Percentiles rank a stretch among this genome's conserved stretches.
Evolutionary conservation across 23 red algal genomes (phyloP).

Genomic region (Rhodosorus marinus): DNA sequence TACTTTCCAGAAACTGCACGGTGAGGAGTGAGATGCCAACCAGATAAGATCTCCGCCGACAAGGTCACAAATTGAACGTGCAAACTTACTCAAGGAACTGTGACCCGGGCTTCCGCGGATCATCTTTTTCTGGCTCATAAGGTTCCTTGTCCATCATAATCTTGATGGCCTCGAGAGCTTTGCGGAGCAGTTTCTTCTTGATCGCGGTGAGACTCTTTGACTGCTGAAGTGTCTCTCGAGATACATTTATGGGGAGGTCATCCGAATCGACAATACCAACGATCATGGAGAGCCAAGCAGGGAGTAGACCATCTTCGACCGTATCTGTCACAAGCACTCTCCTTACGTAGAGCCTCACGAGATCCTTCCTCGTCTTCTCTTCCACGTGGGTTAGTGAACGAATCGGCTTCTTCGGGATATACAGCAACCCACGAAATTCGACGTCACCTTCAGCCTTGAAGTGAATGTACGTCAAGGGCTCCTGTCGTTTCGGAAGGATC

Average conservation of each 20-base stretch:
- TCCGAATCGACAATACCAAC: slow-evolving; percentile 12
- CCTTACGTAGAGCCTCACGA: slow-evolving; percentile 6
- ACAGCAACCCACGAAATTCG: slow-evolving; percentile 7
- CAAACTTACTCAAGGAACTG: no score
- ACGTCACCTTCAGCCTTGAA: slow-evolving; percentile 14
- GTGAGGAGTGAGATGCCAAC: no score
- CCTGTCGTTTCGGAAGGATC: neutral
- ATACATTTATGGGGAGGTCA: slow-evolving; percentile 18
- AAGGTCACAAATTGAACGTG: no score
- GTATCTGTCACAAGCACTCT: slow-evolving; percentile 12
- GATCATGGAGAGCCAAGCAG: slow-evolving; percentile 1
- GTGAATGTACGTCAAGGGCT: slow-evolving; percentile 1
- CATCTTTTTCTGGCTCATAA: slow-evolving; percentile 41
- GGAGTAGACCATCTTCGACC: slow-evolving; percentile 2
- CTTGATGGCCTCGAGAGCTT: slow-evolving; percentile 5
- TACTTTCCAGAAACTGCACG: slow-evolving; percentile 12
- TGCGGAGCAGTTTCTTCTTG: slow-evolving; percentile 2
- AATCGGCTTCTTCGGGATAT: neutral
- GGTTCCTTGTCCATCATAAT: neutral
- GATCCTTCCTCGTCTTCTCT: neutral
- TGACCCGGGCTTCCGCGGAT: slow-evolving; percentile 8
- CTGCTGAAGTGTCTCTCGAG: slow-evolving; percentile 12
- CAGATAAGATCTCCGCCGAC: no score
- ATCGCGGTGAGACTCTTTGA: neutral
- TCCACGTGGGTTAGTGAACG: slow-evolving; percentile 3